Base-by-base conservation (phyloP, 2,329 filamentous ascomycete species). In the Cladosporium sp. region DNA sequence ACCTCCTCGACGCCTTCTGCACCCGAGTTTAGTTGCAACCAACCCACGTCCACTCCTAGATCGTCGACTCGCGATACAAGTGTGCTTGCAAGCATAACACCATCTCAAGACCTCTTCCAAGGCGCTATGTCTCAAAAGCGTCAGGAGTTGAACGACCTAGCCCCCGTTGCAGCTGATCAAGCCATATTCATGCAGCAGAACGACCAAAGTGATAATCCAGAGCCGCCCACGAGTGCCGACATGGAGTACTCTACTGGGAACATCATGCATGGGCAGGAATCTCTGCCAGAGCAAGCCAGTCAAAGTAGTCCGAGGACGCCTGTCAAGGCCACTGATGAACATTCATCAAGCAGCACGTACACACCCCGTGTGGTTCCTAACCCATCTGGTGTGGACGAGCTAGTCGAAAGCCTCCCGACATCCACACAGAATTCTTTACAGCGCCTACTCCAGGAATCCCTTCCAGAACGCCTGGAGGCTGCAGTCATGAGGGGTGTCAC, bases 401-500 rank as follows among this genome's bases (percentile, higher is more conserved):
- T n/a, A n/a, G 29, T 12, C 31, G 52, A 33, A 28, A 11, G 18
- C 28, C 10, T n/a, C 10, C 28, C 16, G 3, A n/a, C 52, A 18
- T 33, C 16, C 18, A 7, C 7, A 14, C 53, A 64, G 31, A 52
- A 66, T 59, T 63, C 71, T 21, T 64, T 82, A 21, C 72, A 75
- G 49, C 66, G 72, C 31, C 69, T 82, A 16, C 72, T 78, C 4
- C 70, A 73, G 4, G 72, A 77, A 14, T 66, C 72, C 2, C 66
- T 72, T 2, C 72, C 76, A 0, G 71, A 77, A 31, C 70, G 78
- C 14, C 72, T 82, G 1, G 80, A 82, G 66, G 72, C 75, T 12
- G 78, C 76, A 18, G 79, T 82, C 3, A 66, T 74, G 46, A 72
- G 75, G 46, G 78, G 80, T 0, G 53, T 80, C 12, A 67, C 75